Evolutionary conservation across 2,329 filamentous ascomycete species (phyloP), one percentile per base, ranked within the genome.

Genomic region (Alternaria metachromatica): DNA sequence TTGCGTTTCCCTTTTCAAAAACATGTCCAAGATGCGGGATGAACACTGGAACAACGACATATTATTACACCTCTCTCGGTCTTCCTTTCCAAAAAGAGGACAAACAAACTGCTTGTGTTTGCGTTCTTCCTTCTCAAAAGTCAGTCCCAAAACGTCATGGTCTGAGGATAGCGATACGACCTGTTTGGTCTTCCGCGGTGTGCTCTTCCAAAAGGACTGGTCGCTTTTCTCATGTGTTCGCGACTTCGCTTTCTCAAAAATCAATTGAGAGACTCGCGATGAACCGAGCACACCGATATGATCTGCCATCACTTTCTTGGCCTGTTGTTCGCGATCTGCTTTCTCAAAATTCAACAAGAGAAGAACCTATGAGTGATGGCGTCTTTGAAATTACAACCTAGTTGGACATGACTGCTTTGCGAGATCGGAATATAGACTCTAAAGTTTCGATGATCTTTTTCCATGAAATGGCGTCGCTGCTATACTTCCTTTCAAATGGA

Each of bases 101-200:
- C 30, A 8, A 15, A 5, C 2, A 30, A 13, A 30, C 6, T 6
- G 13, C 30, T 15, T 37, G 33, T 41, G 8, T 10, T 41, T 2
- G 33, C 8, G 4, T 41, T 41, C 33, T 10, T n/a, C 33, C 15
- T n/a, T 1, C 4, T 10, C 4, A 10, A 41, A 41, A 37, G 6
- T 9, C 4, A 5, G 15, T 15, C 30, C 3, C 6, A 15, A 8
- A 15, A 2, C 4, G 30, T 0, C 0, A 37, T 37, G 30, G 2
- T 15, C 15, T 37, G 33, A 10, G 33, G 15, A 15, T 1, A 15
- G 0, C 15, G 1, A n/a, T n/a, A n/a, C 33, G 33, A 41, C 15
- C 7, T 41, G 4, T n/a, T 41, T 8, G 33, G 1, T 3, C 4
- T 41, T 41, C 33, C 33, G 33, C 4, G 4, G 15, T 41, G 15